Conservation (phyloP, 345 rosid species). For the Pelargonium nanum region DNA sequence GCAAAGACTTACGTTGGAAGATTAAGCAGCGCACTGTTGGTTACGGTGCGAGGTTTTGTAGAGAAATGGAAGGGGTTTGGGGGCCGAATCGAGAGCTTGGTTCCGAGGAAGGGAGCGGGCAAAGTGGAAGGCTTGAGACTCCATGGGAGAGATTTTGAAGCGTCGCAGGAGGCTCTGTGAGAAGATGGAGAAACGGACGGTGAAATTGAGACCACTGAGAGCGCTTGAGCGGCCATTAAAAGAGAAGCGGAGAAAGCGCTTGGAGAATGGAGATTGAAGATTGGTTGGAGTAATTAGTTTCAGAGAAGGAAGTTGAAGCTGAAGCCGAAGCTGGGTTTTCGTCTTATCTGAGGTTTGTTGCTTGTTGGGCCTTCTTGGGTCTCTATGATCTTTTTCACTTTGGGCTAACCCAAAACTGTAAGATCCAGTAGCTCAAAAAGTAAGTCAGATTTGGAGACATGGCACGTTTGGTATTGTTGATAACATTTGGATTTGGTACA, state of each 20-base stretch:
- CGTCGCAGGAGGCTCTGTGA: conserved; percentile 8
- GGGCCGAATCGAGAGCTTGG: conserved; percentile 26
- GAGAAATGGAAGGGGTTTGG: conserved; percentile 22
- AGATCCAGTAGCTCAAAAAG: not conserved
- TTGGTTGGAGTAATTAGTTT: not conserved
- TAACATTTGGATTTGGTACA: too few relatives aligned
- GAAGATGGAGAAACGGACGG: conserved; percentile 22
- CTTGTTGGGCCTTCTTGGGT: not conserved
- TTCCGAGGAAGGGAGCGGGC: conserved; percentile 32
- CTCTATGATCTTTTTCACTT: not conserved
- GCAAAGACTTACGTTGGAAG: conserved; percentile 51
- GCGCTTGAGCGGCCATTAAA: conserved; percentile 42
- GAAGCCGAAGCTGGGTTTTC: not conserved
- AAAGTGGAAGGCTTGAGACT: not conserved
- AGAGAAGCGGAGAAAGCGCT: not conserved
- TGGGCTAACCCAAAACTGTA: not conserved
- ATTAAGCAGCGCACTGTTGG: conserved; percentile 36
- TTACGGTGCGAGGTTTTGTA: conserved; percentile 22
- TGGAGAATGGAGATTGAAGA: not conserved
- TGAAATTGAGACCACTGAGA: conserved; percentile 35
- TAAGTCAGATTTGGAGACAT: too few relatives aligned
- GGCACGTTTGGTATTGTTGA: too few relatives aligned
- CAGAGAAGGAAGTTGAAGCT: not conserved
- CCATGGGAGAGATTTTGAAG: conserved; percentile 17
- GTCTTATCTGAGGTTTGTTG: not conserved